These are phyloP conservation scores for Nephelium lappaceum DNA, from an alignment of 345 rosid genomes.

Conservation along the genomic window DNA sequence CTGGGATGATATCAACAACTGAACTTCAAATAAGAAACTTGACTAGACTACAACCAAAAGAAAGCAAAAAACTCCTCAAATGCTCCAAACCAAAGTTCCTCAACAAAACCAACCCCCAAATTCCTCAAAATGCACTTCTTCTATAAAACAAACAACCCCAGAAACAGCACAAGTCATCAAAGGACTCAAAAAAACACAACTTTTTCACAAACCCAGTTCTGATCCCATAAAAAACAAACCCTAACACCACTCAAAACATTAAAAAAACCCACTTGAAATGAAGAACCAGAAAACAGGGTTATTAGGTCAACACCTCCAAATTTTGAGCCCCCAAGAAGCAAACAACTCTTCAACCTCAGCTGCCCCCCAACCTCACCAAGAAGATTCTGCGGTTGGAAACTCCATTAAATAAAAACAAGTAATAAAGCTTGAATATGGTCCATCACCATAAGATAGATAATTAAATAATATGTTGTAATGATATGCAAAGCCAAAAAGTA, in stretches of 20 bases:
- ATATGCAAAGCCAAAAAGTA: conserved; percentile 20
- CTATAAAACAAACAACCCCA: not conserved
- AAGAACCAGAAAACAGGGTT: conserved; percentile 18
- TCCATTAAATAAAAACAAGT: conserved; percentile 35
- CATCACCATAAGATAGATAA: conserved; percentile 12
- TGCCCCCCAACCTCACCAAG: conserved; percentile 31
- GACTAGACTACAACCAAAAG: not conserved
- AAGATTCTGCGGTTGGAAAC: conserved; percentile 39
- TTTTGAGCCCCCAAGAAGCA: not conserved
- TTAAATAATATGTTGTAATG: conserved; percentile 25
- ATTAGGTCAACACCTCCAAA: conserved; percentile 48
- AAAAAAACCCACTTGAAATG: conserved; percentile 29
- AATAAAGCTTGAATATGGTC: conserved; percentile 19
- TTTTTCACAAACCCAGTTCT: conserved; percentile 4
- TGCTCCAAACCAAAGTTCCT: not conserved
- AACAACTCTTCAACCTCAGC: not conserved
- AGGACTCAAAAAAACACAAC: not conserved
- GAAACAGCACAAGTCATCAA: conserved; percentile 31
- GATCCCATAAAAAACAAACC: conserved; percentile 16
- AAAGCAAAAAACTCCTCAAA: not conserved
- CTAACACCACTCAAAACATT: conserved; percentile 26
- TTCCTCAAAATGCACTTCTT: conserved; percentile 35
- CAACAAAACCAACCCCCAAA: too few relatives aligned
- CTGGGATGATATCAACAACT: conserved; percentile 3
- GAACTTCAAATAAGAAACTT: conserved; percentile 18